Percentiles rank a stretch among this genome's conserved stretches.
Conservation (phyloP, 164 flowering plant species). For the Protea cynaroides region DNA sequence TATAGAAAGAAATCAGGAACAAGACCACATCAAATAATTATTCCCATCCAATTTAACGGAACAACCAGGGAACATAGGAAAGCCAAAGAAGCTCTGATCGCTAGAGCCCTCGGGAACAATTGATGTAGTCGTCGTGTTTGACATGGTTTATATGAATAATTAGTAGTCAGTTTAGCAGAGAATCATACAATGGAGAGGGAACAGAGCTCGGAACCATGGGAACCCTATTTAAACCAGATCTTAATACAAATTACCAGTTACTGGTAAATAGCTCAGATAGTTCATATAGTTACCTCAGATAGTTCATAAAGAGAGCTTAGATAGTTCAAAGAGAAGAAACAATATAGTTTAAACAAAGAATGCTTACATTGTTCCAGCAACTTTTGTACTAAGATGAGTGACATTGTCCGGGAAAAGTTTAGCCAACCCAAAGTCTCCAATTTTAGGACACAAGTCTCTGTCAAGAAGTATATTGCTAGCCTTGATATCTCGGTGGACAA, state of each 20-base stretch:
- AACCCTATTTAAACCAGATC: not conserved
- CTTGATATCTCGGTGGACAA: constrained; percentile 85
- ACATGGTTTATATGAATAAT: not conserved
- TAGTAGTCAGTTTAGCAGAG: not conserved
- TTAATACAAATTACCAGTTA: not conserved
- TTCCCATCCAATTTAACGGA: too few relatives aligned
- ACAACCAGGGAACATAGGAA: too few relatives aligned
- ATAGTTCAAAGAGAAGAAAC: not conserved
- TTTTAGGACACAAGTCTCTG: constrained; percentile 56
- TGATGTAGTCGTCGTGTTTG: too few relatives aligned
- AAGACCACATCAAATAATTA: too few relatives aligned
- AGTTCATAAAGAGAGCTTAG: too few relatives aligned
- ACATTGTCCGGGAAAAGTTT: constrained; percentile 85
- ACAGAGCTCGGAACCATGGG: not conserved
- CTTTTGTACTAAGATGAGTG: constrained; percentile 80
- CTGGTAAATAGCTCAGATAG: not conserved
- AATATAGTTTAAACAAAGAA: not conserved
- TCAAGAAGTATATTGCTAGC: constrained; percentile 89
- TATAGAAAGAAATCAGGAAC: too few relatives aligned
- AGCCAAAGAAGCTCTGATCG: too few relatives aligned
- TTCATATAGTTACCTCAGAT: too few relatives aligned
- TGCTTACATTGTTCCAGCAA: constrained; percentile 88
- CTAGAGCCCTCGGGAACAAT: too few relatives aligned
- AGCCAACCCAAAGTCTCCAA: constrained; percentile 90
- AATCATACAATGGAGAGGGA: not conserved